phyloP scores from a whole-genome alignment of 108 stramenopile species.

The Cyclostephanos invisitatus region DNA sequence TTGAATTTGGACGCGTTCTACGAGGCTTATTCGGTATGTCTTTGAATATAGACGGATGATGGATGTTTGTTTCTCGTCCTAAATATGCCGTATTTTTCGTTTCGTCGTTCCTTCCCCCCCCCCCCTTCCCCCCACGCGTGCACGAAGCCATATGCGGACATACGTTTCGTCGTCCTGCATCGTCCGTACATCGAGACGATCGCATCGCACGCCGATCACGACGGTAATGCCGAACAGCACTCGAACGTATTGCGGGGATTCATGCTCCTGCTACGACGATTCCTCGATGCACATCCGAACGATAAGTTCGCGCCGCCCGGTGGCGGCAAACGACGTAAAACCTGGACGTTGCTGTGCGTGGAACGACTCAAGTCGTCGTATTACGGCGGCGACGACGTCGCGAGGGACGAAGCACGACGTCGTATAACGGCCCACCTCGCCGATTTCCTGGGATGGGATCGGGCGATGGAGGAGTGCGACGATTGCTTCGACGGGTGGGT shows the following conservation, averaged over 20 bases:
- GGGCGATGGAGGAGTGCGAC: background rate
- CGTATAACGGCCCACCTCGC: background rate
- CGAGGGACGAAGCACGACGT: background rate
- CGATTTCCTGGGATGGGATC: background rate
- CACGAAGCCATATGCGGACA: background rate
- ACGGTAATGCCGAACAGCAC: background rate
- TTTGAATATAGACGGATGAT: too few relatives aligned
- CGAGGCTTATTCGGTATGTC: slow-evolving; percentile 1
- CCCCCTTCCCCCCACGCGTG: too few relatives aligned
- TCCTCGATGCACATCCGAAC: background rate
- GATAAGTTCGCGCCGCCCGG: background rate
- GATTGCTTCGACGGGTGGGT: background rate
- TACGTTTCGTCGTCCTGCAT: background rate
- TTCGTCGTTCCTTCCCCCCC: too few relatives aligned
- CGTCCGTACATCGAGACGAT: slow-evolving; percentile 1
- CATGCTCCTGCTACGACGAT: background rate
- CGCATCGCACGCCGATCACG: background rate
- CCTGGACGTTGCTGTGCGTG: background rate
- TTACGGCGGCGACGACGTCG: background rate
- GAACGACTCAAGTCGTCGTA: background rate
- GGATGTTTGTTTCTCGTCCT: background rate
- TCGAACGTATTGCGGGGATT: background rate
- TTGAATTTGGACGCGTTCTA: slow-evolving; percentile 20
- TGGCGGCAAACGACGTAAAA: background rate
- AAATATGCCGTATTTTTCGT: background rate